Evolutionary conservation across 192 early-diverging fungal species (phyloP).

Genomic region (Fimicolochytrium jonesii): DNA sequence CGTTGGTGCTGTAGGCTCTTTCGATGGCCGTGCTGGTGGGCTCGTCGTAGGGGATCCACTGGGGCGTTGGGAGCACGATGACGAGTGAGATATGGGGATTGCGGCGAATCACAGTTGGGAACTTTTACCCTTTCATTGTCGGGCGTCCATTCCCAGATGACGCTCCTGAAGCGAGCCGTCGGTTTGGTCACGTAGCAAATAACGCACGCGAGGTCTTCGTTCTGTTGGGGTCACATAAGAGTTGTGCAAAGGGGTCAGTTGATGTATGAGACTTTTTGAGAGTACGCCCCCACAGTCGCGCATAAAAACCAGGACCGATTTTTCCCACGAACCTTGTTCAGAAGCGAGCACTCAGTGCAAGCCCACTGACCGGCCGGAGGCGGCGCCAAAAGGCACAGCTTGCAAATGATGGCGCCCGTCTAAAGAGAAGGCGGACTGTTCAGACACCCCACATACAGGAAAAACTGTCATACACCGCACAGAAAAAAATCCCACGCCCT

Average conservation of each 20-base stretch:
- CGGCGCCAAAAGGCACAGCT: too few relatives aligned
- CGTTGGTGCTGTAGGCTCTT: not conserved
- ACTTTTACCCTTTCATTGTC: not conserved
- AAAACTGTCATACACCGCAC: too few relatives aligned
- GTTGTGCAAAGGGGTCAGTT: not conserved
- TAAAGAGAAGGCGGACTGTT: too few relatives aligned
- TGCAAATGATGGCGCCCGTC: too few relatives aligned
- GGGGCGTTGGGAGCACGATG: not conserved
- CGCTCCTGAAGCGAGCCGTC: not conserved
- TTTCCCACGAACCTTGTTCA: not conserved
- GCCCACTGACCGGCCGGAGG: too few relatives aligned
- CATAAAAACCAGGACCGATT: not conserved
- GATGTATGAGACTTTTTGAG: not conserved
- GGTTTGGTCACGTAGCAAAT: not conserved
- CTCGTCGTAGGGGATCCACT: conserved; percentile 3
- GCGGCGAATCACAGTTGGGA: not conserved
- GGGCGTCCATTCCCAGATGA: not conserved
- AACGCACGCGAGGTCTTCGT: conserved; percentile 1
- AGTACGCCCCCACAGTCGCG: not conserved
- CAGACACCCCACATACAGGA: too few relatives aligned
- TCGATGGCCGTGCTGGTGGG: not conserved
- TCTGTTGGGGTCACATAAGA: not conserved
- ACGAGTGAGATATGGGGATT: not conserved
- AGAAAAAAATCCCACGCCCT: too few relatives aligned
- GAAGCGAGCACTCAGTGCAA: not conserved